Percentiles rank a stretch among this genome's conserved stretches.
phyloP scores from a whole-genome alignment of 768 basidiomycete species.

The Tephrocybe sp. region DNA sequence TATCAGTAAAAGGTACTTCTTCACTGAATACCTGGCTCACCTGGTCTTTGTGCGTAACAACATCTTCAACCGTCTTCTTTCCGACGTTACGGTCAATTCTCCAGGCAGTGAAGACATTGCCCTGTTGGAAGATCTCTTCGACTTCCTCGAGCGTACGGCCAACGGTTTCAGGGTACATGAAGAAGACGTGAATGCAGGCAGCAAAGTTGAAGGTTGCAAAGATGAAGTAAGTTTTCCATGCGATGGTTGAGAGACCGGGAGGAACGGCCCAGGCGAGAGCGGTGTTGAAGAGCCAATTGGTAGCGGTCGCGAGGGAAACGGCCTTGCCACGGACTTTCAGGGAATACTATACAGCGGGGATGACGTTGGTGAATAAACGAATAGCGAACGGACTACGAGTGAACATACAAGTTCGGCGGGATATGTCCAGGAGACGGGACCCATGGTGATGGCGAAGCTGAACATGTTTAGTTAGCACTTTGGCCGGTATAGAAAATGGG shows the following conservation, averaged over 20 bases:
- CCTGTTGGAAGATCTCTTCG: constrained; percentile 72
- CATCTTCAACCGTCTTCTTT: constrained; percentile 55
- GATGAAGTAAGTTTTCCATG: constrained; percentile 76
- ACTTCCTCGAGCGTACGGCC: constrained; percentile 75
- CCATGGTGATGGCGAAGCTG: constrained; percentile 69
- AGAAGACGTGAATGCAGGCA: constrained; percentile 66
- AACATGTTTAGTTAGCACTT: neutral
- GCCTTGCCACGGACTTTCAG: constrained; percentile 63
- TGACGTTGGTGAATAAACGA: neutral
- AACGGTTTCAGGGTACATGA: constrained; percentile 80
- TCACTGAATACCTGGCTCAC: constrained; percentile 6
- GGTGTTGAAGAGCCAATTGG: constrained; percentile 70
- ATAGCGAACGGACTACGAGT: neutral
- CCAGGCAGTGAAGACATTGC: constrained; percentile 72
- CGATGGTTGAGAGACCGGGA: constrained; percentile 62
- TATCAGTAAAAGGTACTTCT: too few relatives aligned
- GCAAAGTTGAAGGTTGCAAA: constrained; percentile 77
- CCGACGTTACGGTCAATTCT: constrained; percentile 59
- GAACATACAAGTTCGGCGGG: constrained; percentile 55
- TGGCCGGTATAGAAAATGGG: neutral
- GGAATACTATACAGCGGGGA: constrained; percentile 37
- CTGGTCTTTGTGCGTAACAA: constrained; percentile 34
- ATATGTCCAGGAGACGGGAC: constrained; percentile 75
- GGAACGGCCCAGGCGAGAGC: constrained; percentile 76
- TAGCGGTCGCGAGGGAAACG: constrained; percentile 49